Percentiles rank a stretch among this genome's conserved stretches.
These are phyloP conservation scores for Nemophila menziesii DNA, from an alignment of 257 asterid genomes.

Conservation along the genomic window DNA sequence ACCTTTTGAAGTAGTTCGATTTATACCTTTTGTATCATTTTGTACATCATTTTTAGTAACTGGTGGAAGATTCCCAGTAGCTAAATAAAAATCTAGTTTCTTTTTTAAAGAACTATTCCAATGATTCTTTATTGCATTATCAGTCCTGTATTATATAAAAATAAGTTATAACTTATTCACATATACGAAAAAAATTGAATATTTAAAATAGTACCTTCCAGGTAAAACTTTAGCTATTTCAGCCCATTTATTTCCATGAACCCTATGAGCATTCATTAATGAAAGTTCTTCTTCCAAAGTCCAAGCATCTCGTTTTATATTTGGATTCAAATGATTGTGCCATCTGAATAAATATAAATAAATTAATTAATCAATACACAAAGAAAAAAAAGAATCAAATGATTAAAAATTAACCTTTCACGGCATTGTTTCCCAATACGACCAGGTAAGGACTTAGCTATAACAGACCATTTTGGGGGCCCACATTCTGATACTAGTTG, in stretches of 20 bases:
- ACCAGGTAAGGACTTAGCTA: slow-evolving; percentile 89
- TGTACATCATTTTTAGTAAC: slow-evolving; percentile 34
- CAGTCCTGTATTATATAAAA: slow-evolving; percentile 49
- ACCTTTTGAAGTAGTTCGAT: slow-evolving; percentile 30
- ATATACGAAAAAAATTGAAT: too few relatives aligned
- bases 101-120: slow-evolving; percentile 98
- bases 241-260: slow-evolving; percentile 97
- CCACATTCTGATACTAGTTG: slow-evolving; percentile 84
- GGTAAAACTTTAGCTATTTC: slow-evolving; percentile 95
- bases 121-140: slow-evolving; percentile 95
- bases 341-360: slow-evolving; percentile 41
- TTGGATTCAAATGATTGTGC: slow-evolving; percentile 99
- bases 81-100: slow-evolving; percentile 76
- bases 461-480: slow-evolving; percentile 94
- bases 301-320: slow-evolving; percentile 95
- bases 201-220: slow-evolving; percentile 52
- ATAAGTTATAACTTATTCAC: too few relatives aligned
- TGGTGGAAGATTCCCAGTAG: slow-evolving; percentile 84
- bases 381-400: background rate
- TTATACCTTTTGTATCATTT: slow-evolving; percentile 30
- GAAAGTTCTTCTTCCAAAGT: slow-evolving; percentile 86
- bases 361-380: background rate
- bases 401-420: slow-evolving; percentile 53
- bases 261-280: slow-evolving; percentile 71
- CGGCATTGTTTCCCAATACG: slow-evolving; percentile 99